These are phyloP conservation scores for Globisporangium heterothallicum DNA, from an alignment of 352 stramenopile genomes.

Conservation along the genomic window DNA sequence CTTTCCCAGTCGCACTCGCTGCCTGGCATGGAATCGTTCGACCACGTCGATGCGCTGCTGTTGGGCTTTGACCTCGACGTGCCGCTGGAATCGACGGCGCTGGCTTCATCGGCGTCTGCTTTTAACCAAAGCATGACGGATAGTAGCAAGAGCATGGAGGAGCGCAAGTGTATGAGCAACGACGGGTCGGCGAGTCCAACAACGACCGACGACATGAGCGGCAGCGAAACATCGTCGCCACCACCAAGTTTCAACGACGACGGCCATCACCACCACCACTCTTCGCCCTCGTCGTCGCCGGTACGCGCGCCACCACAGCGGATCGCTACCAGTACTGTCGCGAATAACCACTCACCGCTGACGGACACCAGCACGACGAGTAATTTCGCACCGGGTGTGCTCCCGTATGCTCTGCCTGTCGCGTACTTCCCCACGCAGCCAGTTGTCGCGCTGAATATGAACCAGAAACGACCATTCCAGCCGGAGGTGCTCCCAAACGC, in stretches of 20 bases:
- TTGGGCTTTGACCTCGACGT: slow-evolving; percentile 25
- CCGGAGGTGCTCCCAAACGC: slow-evolving; percentile 35
- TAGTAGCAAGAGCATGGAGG: slow-evolving; percentile 6
- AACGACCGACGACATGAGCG: slow-evolving; percentile 39
- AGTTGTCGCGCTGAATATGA: slow-evolving; percentile 23
- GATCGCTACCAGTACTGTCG: not conserved
- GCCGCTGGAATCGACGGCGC: slow-evolving; percentile 15
- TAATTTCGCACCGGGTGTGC: slow-evolving; percentile 15
- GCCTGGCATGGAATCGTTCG: slow-evolving; percentile 15
- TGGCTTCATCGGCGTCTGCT: slow-evolving; percentile 12
- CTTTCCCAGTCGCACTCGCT: slow-evolving; percentile 4
- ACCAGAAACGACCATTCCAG: slow-evolving; percentile 49
- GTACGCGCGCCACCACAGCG: slow-evolving; percentile 6
- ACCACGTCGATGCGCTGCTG: slow-evolving; percentile 39
- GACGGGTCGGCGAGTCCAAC: slow-evolving; percentile 26
- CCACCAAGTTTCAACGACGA: slow-evolving; percentile 21
- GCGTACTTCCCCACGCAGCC: slow-evolving; percentile 41
- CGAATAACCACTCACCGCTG: not conserved
- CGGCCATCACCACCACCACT: slow-evolving; percentile 3
- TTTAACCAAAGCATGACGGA: slow-evolving; percentile 6
- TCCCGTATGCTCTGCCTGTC: slow-evolving; percentile 61
- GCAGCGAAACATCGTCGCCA: slow-evolving; percentile 47
- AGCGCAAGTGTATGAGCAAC: slow-evolving; percentile 7
- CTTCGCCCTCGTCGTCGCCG: slow-evolving; percentile 17
- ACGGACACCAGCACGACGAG: not conserved